phyloP scores from a whole-genome alignment of 495 filamentous ascomycete species.

The Pseudomonodictys pantanalensis region DNA sequence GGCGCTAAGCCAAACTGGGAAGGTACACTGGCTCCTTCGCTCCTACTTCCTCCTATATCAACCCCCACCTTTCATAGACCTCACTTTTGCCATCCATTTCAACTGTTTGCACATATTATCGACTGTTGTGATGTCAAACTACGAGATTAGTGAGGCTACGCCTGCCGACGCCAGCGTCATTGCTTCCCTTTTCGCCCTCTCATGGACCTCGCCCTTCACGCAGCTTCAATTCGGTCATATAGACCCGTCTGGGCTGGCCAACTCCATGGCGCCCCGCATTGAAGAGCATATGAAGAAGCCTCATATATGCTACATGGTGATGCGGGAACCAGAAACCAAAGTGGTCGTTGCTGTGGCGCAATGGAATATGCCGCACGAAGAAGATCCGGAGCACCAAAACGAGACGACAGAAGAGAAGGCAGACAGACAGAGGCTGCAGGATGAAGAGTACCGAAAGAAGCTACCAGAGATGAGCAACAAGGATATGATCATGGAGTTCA shows the following conservation, averaged over 20 bases:
- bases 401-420: conserved; percentile 14
- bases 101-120: no score
- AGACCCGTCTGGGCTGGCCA: conserved; percentile 3
- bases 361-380: conserved; percentile 17
- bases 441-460: conserved; percentile 16
- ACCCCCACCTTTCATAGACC: no score
- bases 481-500: conserved; percentile 27
- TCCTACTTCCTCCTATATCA: no score
- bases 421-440: conserved; percentile 22
- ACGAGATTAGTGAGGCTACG: neutral
- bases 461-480: conserved; percentile 28
- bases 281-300: conserved; percentile 11
- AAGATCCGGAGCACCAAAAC: neutral
- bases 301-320: neutral
- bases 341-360: conserved; percentile 21
- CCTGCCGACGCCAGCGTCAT: conserved; percentile 13
- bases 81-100: no score
- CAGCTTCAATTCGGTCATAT: conserved; percentile 28
- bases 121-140: no score
- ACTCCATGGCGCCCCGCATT: conserved; percentile 22
- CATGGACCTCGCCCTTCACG: conserved; percentile 26
- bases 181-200: conserved; percentile 24
- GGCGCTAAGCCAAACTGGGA: no score
- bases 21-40: no score
- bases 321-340: neutral